These are phyloP conservation scores for Talaromyces ruber DNA, from an alignment of 495 filamentous ascomycete genomes.

Conservation along the genomic window DNA sequence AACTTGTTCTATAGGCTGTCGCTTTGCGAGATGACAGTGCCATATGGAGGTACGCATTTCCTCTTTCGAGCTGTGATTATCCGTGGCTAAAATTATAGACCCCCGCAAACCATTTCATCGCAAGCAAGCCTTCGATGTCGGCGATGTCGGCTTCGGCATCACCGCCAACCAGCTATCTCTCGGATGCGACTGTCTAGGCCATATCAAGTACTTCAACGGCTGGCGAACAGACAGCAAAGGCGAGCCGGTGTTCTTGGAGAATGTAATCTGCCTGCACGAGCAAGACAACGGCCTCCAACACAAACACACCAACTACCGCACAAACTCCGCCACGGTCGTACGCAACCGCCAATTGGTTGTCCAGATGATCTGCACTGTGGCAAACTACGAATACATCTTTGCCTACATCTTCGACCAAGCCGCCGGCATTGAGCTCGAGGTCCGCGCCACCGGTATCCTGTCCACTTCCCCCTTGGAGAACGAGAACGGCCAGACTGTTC, in stretches of 20 bases:
- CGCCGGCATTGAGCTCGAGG: conserved; percentile 69
- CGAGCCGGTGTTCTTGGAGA: conserved; percentile 40
- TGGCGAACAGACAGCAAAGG: conserved; percentile 45
- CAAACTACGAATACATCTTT: conserved; percentile 84
- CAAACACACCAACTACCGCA: conserved; percentile 66
- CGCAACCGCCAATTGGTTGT: conserved; percentile 50
- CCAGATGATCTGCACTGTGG: conserved; percentile 71
- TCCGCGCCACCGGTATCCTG: conserved; percentile 79
- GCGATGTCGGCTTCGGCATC: conserved; percentile 55
- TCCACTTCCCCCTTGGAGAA: conserved; percentile 61
- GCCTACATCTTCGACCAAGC: conserved; percentile 79
- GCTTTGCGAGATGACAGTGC: conserved; percentile 71
- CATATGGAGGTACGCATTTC: conserved; percentile 23
- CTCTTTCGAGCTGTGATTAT: background rate
- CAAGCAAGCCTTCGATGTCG: conserved; percentile 64
- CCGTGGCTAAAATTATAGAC: conserved; percentile 22
- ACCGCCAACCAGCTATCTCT: conserved; percentile 60
- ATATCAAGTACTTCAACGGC: conserved; percentile 55
- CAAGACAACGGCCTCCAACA: conserved; percentile 58
- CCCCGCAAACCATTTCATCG: conserved; percentile 56
- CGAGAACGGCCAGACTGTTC: conserved; percentile 38
- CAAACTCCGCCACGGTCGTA: conserved; percentile 45
- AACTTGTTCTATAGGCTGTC: conserved; percentile 62
- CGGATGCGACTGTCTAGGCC: conserved; percentile 59
- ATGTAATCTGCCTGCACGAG: conserved; percentile 59